These are phyloP conservation scores for Hemileia vastatrix DNA, from an alignment of 1,284 basidiomycete species.

Conservation along the genomic window DNA sequence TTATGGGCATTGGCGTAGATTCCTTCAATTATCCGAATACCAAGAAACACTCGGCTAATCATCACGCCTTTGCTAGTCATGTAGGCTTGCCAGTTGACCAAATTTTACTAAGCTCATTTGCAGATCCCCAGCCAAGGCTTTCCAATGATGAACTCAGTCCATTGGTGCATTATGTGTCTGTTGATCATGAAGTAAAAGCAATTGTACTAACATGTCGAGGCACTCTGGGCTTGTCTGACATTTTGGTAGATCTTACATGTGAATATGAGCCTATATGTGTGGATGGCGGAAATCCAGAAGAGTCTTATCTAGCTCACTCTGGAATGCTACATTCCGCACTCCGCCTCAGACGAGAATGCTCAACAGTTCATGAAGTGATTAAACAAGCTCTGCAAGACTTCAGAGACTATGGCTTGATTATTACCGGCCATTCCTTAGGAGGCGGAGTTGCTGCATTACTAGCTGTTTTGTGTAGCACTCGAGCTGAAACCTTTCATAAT, in stretches of 20 bases:
- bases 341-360: constrained; percentile 44
- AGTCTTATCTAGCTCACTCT: constrained; percentile 48
- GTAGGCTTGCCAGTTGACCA: constrained; percentile 49
- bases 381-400: constrained; percentile 45
- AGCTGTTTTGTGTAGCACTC: constrained; percentile 43
- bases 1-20: constrained; percentile 47
- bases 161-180: constrained; percentile 48
- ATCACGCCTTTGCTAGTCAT: constrained; percentile 46
- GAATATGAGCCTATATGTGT: constrained; percentile 47
- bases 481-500: constrained; percentile 36
- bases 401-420: constrained; percentile 49
- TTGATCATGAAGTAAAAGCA: constrained; percentile 48
- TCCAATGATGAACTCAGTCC: constrained; percentile 45
- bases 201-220: constrained; percentile 50
- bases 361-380: constrained; percentile 48
- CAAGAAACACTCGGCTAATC: constrained; percentile 44
- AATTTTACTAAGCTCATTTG: constrained; percentile 49
- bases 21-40: constrained; percentile 48
- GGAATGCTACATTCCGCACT: constrained; percentile 50
- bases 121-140: constrained; percentile 37
- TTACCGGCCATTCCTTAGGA: constrained; percentile 49
- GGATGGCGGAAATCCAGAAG: constrained; percentile 45
- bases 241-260: constrained; percentile 51
- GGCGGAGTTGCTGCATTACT: constrained; percentile 49
- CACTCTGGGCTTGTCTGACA: constrained; percentile 49